Base-by-base conservation (phyloP, 1,284 basidiomycete species). In the Coriolopsis trogii region DNA sequence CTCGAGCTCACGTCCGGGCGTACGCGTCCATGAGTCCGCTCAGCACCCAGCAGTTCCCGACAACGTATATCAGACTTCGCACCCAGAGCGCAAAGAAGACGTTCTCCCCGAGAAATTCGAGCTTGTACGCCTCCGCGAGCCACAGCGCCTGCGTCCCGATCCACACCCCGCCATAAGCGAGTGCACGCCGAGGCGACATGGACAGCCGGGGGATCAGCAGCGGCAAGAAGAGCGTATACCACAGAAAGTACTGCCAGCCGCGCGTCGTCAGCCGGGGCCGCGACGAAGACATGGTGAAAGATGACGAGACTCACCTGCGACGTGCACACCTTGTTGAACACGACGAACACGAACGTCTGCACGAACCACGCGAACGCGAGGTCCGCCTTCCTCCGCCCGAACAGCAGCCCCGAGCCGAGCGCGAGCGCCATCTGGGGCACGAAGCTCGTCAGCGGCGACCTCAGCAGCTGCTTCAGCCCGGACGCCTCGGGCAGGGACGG, bases 291-390 rank as follows among this genome's bases (percentile, higher is more conserved):
- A 15, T 33, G 23, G 13, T 21, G 41, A 47, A n/a, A n/a, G n/a
- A n/a, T n/a, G n/a, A n/a, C 41, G 40, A 44, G 12, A 73, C 83
- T 53, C 59, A 91, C 92, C 78, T 96, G 93, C 1, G 93, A 96
- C 0, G 97, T 99, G 79, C 94, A 97, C 37, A 99, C 97, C 73
- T 98, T 97, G 72, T 99, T 99, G 77, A 98, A 95, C 1, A 92
- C 76, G 13, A 98, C 95, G 65, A 99, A 99, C 0, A 83, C 74
- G 40, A 84, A 80, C 0, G 97, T 99, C 71, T 98, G 95, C 18
- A 95, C 79, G 64, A 97, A 93, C 89, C 91, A 95, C 2, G 91
- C 81, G 57, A 95, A 88, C 4, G 86, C 79, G 3, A 98, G 73
- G 38, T 88, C 75, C 21, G 72, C 66, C 43, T 67, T 72, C 37